Base-by-base conservation (phyloP, 805 yeast species). In the Yarrowia sp. region DNA sequence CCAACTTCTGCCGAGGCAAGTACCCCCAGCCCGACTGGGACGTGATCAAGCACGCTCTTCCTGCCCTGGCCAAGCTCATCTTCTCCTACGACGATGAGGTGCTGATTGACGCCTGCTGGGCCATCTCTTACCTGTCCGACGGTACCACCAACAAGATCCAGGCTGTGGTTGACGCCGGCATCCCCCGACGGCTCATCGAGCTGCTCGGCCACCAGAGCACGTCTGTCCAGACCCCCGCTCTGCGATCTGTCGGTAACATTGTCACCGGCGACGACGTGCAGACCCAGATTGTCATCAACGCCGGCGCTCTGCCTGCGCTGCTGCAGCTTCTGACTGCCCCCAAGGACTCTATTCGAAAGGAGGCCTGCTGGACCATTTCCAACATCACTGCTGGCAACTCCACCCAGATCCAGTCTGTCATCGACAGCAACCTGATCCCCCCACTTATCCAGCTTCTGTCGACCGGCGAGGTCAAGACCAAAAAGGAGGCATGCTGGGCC, bases 401-500 rank as follows among this genome's bases (percentile, higher is more conserved):
- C 24, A 93, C 90, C 70, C 99, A 95, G 82, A 92, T 94, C 74
- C 98, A 94, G 81, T 94, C 98, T 15, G 98, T 95, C 64, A 93
- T 95, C 74, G 97, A 93, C 77, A 88, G 94, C 70, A 95, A 95
- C 80, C 83, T 95, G 77, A 88, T 95, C 71, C 99, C 98, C 47
- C 97, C 93, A 69, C 85, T 91, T 72, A 87, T 95, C 73, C 88
- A 92, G 77, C 80, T 88, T 71, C 84, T 95, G 77, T 81, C 84
- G 47, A 84, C 86, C 68, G 97, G 95, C 70, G 98, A 94, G 76
- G 93, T 92, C 83, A 93, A 92, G 83, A 94, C 98, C 42, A 91
- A 91, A 78, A 95, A 94, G 79, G 99, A 95, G 82, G 99, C 99
- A 3, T 94, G 98, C 83, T 95, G 99, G 99, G 98, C 98, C 42